Evolutionary conservation across 2,329 filamentous ascomycete species (phyloP), one percentile per base, ranked within the genome.

Genomic region (Fusarium sp.): DNA sequence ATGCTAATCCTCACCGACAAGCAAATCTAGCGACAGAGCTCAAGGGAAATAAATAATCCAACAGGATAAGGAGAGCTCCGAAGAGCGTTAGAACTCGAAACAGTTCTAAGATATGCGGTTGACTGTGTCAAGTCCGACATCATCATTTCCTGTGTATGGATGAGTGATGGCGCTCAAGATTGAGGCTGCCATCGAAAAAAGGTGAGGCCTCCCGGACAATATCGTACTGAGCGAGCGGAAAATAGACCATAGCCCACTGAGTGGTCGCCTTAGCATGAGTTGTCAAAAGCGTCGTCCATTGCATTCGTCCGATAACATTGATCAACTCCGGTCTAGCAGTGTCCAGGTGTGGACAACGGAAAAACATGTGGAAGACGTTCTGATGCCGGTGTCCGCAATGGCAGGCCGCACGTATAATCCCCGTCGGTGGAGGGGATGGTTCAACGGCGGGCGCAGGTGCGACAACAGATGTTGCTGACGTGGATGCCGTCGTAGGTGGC

Each of bases 361-460:
- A 40, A 3, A 51, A 28, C 48, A 51, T 20, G 14, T 51, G 48
- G 18, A 27, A 40, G 18, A 51, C 48, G 6, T 11, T 51, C 18
- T 51, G 48, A 3, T 40, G 7, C 0, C 48, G 21, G 16, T 51
- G 23, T 27, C 48, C 48, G 9, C 48, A 51, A 7, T 30, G 28
- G 14, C 28, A 30, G 1, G 5, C 1, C 0, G 28, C 28, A 30
- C 1, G 13, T 3, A 30, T 30, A 4, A 30, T 14, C 0, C 28
- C 28, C 2, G 28, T 30, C 1, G 2, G 13, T 0, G 28, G 28
- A 1, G 7, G 28, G 3, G 13, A 1, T 7, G 28, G 5, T 30
- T 30, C 28, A 1, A 30, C 28, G 3, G 28, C 2, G 0, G 28
- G 28, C 12, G 28, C 28, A 2, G 28, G 13, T 13, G 28, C 1